Evolutionary conservation across 1,284 basidiomycete genomes (phyloP).

Genomic region (Kwoniella shivajii): DNA sequence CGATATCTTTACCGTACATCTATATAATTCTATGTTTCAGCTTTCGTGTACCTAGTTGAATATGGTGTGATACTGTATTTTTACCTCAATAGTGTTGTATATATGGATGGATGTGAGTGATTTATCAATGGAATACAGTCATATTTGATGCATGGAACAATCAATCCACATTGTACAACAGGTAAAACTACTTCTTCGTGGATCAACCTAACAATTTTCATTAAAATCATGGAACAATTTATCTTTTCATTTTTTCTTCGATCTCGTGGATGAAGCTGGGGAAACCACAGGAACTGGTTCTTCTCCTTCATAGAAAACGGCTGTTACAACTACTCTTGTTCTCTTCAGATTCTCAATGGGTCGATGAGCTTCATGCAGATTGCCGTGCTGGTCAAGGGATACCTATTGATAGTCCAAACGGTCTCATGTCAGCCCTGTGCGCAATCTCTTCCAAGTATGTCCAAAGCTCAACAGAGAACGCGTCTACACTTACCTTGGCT

Average conservation of each 20-base stretch:
- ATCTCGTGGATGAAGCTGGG: conserved; percentile 10
- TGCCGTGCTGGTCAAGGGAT: conserved; percentile 73
- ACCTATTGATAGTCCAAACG: too few relatives aligned
- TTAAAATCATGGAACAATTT: not conserved
- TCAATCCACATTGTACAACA: too few relatives aligned
- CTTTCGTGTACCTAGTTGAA: not conserved
- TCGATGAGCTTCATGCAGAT: conserved; percentile 64
- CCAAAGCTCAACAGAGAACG: too few relatives aligned
- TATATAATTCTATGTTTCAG: not conserved
- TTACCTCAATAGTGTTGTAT: too few relatives aligned
- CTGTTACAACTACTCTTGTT: conserved; percentile 73
- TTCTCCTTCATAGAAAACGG: conserved; percentile 79
- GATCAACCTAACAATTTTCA: too few relatives aligned
- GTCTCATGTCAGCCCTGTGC: conserved; percentile 7
- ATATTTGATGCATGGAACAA: too few relatives aligned
- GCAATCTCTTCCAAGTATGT: too few relatives aligned
- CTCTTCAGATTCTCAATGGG: conserved; percentile 66
- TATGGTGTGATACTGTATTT: not conserved
- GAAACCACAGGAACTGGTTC: conserved; percentile 36
- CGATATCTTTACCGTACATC: not conserved
- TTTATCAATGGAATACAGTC: too few relatives aligned
- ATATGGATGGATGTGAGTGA: too few relatives aligned
- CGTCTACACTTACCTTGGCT: conserved; percentile 61
- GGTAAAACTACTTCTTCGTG: too few relatives aligned
- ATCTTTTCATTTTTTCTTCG: conserved; percentile 18